phyloP scores from a whole-genome alignment of 495 filamentous ascomycete genomes.

The Podospora sp. region DNA sequence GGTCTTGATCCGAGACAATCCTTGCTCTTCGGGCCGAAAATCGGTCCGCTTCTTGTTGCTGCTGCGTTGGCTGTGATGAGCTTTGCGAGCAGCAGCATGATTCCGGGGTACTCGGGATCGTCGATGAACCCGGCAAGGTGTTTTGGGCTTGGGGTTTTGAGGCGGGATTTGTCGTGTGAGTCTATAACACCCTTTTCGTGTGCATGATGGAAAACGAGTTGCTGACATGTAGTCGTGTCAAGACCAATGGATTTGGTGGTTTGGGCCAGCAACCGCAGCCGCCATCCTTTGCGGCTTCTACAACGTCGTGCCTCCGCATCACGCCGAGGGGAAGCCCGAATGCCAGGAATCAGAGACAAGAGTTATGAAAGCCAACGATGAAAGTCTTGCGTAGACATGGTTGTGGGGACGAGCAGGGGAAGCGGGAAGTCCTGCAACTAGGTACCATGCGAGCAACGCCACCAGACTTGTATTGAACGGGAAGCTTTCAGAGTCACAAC shows the following conservation, averaged over 20 bases:
- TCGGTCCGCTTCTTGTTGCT: slow-evolving; percentile 57
- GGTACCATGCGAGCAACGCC: too few relatives aligned
- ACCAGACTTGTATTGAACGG: too few relatives aligned
- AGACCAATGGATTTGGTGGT: slow-evolving; percentile 44
- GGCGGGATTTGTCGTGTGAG: slow-evolving; percentile 31
- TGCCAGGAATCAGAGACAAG: not conserved
- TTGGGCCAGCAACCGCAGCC: slow-evolving; percentile 26
- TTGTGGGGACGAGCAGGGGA: too few relatives aligned
- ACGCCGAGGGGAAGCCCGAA: not conserved
- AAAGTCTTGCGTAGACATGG: not conserved
- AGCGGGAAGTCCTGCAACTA: too few relatives aligned
- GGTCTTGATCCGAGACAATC: slow-evolving; percentile 60
- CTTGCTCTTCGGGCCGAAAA: slow-evolving; percentile 52
- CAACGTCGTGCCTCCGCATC: slow-evolving; percentile 31
- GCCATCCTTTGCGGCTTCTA: slow-evolving; percentile 28
- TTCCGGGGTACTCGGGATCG: slow-evolving; percentile 51
- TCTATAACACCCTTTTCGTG: slow-evolving; percentile 14
- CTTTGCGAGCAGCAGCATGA: slow-evolving; percentile 49
- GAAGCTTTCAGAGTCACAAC: too few relatives aligned
- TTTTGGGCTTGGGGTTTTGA: slow-evolving; percentile 33
- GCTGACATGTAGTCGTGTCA: too few relatives aligned
- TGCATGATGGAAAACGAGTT: too few relatives aligned
- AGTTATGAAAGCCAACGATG: not conserved
- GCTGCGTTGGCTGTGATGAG: slow-evolving; percentile 49
- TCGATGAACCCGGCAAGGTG: slow-evolving; percentile 38